Conservation (phyloP, 176 grass and related monocot species). For the Secale cereale region DNA sequence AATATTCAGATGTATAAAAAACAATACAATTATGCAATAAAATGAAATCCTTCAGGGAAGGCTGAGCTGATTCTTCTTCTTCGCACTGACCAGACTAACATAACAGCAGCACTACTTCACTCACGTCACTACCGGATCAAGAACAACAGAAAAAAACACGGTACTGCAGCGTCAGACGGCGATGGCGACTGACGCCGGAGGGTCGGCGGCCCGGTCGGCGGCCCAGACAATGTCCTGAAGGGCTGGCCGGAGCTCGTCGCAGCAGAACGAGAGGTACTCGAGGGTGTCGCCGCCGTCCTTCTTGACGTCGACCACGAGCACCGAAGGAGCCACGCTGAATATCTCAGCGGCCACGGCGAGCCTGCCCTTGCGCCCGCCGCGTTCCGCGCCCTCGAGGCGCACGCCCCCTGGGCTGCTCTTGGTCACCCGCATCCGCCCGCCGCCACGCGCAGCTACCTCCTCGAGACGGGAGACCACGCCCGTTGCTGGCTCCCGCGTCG, state of each 20-base stretch:
- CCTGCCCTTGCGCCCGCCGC: constrained; percentile 67
- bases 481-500: constrained; percentile 62
- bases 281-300: constrained; percentile 77
- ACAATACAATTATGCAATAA: neutral
- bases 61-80: too few relatives aligned
- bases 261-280: constrained; percentile 87
- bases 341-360: constrained; percentile 80
- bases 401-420: constrained; percentile 69
- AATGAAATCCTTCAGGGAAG: neutral
- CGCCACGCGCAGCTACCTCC: constrained; percentile 61
- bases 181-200: neutral
- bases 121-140: constrained; percentile 6
- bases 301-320: constrained; percentile 92
- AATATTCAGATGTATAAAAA: constrained; percentile 18
- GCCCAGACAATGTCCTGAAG: constrained; percentile 68
- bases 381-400: constrained; percentile 74
- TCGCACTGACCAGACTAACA: too few relatives aligned
- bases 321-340: constrained; percentile 67
- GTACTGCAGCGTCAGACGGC: constrained; percentile 3
- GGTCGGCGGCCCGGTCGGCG: constrained; percentile 41
- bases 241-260: constrained; percentile 78
- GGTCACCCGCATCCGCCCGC: constrained; percentile 62
- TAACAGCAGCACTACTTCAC: neutral
- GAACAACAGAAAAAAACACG: neutral
- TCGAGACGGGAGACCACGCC: constrained; percentile 69